Evolutionary conservation across 495 filamentous ascomycete genomes (phyloP).

Genomic region (Penicillium cataractarum): DNA sequence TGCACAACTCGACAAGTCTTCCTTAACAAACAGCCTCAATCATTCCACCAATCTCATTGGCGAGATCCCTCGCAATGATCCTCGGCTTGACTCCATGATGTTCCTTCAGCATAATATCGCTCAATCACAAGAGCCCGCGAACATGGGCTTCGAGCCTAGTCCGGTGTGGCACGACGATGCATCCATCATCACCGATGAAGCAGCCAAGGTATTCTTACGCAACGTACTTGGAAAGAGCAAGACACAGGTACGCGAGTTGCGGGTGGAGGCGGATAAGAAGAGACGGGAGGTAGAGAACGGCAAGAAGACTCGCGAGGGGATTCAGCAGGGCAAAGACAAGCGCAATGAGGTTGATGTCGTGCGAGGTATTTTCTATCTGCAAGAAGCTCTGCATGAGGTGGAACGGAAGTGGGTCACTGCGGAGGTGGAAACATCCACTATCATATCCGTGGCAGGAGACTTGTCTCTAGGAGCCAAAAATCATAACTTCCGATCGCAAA

Average conservation of each 20-base stretch:
- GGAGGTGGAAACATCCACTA: slow-evolving; percentile 89
- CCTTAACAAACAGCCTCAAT: slow-evolving; percentile 70
- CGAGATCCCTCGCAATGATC: slow-evolving; percentile 88
- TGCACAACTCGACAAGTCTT: slow-evolving; percentile 72
- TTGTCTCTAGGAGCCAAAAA: slow-evolving; percentile 87
- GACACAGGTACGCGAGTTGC: slow-evolving; percentile 72
- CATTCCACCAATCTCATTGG: slow-evolving; percentile 68
- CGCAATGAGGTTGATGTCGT: slow-evolving; percentile 82
- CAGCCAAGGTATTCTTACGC: slow-evolving; percentile 84
- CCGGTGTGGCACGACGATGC: slow-evolving; percentile 97
- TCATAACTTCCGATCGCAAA: slow-evolving; percentile 95
- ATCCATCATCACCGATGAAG: slow-evolving; percentile 77
- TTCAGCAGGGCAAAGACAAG: slow-evolving; percentile 82
- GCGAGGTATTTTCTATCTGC: slow-evolving; percentile 71
- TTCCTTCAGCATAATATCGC: slow-evolving; percentile 89
- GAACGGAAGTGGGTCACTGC: slow-evolving; percentile 84
- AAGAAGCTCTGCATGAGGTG: slow-evolving; percentile 84
- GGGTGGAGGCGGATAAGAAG: slow-evolving; percentile 82
- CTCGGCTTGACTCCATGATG: slow-evolving; percentile 93
- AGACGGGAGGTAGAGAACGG: slow-evolving; percentile 76
- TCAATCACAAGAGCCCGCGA: slow-evolving; percentile 76
- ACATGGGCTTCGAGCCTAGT: slow-evolving; percentile 90
- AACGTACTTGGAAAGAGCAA: slow-evolving; percentile 93
- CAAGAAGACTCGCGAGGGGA: slow-evolving; percentile 68
- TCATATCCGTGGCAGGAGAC: slow-evolving; percentile 84